These are phyloP conservation scores for Hygrocybe coccinea DNA, from an alignment of 768 basidiomycete species.

Conservation along the genomic window DNA sequence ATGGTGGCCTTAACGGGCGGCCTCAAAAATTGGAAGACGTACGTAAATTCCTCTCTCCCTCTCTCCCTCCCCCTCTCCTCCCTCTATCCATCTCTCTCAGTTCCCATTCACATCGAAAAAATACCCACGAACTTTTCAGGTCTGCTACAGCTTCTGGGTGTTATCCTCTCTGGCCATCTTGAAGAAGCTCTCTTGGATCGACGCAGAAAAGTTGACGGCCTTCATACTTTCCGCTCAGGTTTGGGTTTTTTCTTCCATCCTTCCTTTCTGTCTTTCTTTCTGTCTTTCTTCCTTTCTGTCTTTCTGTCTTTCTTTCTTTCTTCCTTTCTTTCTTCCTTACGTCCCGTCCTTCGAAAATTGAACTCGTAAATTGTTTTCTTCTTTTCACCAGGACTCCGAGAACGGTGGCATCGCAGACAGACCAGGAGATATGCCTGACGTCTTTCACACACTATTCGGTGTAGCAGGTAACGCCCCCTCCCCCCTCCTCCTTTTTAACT, in stretches of 20 bases:
- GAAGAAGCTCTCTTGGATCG: slow-evolving; percentile 81
- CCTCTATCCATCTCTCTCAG: too few relatives aligned
- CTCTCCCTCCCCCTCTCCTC: too few relatives aligned
- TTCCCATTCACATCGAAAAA: not conserved
- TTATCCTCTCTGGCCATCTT: slow-evolving; percentile 84
- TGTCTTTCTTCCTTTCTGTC: too few relatives aligned
- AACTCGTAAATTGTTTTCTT: too few relatives aligned
- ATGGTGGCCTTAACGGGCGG: slow-evolving; percentile 92
- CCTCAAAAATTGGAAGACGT: slow-evolving; percentile 98
- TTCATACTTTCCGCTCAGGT: slow-evolving; percentile 92
- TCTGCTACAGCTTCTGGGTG: slow-evolving; percentile 98
- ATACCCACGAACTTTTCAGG: slow-evolving; percentile 43
- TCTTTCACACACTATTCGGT: slow-evolving; percentile 96
- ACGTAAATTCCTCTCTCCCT: slow-evolving; percentile 28
- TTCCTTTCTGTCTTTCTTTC: too few relatives aligned
- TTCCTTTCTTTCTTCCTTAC: too few relatives aligned
- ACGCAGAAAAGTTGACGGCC: slow-evolving; percentile 62
- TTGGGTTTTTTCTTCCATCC: not conserved
- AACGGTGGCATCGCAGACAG: slow-evolving; percentile 91
- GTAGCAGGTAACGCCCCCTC: slow-evolving; percentile 63
- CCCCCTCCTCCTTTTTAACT: too few relatives aligned
- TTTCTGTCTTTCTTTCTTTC: too few relatives aligned
- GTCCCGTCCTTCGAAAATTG: too few relatives aligned
- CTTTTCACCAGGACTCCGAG: slow-evolving; percentile 89
- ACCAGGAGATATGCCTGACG: slow-evolving; percentile 89